Base-by-base conservation (phyloP, 1,139 yeast genomes). In the Candida sanyaensis region DNA sequence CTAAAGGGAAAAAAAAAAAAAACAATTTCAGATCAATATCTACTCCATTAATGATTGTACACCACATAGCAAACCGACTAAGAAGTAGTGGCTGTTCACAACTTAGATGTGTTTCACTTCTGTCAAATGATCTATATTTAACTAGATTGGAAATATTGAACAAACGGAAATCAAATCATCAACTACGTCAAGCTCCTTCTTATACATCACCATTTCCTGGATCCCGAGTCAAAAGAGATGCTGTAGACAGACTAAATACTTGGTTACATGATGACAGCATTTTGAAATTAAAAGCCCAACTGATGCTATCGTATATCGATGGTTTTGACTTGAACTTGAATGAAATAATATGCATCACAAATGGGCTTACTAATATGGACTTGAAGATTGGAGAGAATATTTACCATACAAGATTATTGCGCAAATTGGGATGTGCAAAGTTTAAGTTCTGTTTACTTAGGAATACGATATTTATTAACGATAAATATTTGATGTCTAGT, bases 401-500 rank as follows among this genome's bases (percentile, higher is more conserved):
- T 17, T 49, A 53, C 31, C 57, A 58, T 24, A 46, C 63, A 5
- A 46, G 37, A 10, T 57, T 53, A 37, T 54, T 49, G 45, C 56
- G 48, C 31, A 44, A 7, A 9, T 51, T 33, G 55, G 66, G 38
- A 9, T 50, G 44, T 13, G 8, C 7, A 3, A 39, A 38, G 6
- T 52, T 37, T 29, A 26, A 37, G n/a, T 48, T 56, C 10, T 51
- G 55, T 21, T 31, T 50, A 17, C 21, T 50, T 6, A 42, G 43
- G 7, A 44, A 47, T 10, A 41, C 46, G 2, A 59, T 69, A 3
- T 72, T 71, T 51, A 55, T 63, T 4, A 66, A 62, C 42, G 50
- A 60, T 9, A 57, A 60, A 31, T 63, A 63, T 50, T 59, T 73
- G 11, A 62, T 75, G 0, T 53, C 65, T 6, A 58, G 69, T 1